Conservation (phyloP, 768 basidiomycete genomes). For the Russula abietina region DNA sequence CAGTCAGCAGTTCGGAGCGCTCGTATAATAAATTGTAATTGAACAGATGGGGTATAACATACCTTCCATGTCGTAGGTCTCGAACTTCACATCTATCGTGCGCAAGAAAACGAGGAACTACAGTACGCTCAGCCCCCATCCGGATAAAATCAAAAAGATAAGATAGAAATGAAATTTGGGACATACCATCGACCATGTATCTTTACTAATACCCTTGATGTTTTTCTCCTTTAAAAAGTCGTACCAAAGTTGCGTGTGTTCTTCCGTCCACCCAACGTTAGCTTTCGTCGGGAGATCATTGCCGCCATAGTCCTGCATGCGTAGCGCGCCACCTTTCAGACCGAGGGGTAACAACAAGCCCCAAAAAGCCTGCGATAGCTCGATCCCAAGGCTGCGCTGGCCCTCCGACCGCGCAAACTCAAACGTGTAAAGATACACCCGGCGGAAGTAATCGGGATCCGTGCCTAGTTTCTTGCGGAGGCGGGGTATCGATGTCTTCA, state of each 20-base stretch:
- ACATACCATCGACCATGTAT: constrained; percentile 83
- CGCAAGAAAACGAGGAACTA: constrained; percentile 81
- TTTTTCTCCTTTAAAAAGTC: constrained; percentile 64
- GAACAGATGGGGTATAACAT: background rate
- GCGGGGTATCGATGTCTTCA: constrained; percentile 50
- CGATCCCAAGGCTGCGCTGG: constrained; percentile 69
- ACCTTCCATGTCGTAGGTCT: constrained; percentile 75
- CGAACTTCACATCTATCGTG: constrained; percentile 65
- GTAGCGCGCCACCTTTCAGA: constrained; percentile 57
- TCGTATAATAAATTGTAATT: background rate
- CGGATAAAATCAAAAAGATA: background rate
- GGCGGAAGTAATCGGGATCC: constrained; percentile 64
- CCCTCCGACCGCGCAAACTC: constrained; percentile 70
- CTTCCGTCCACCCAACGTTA: constrained; percentile 52
- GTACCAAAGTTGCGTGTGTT: constrained; percentile 69
- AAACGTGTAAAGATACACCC: constrained; percentile 77
- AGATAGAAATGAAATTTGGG: constrained; percentile 4
- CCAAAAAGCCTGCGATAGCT: constrained; percentile 76
- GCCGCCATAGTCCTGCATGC: constrained; percentile 41
- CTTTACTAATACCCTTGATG: constrained; percentile 76
- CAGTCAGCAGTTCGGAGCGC: constrained; percentile 6
- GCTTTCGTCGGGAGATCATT: constrained; percentile 34
- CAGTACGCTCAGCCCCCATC: background rate
- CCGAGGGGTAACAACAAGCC: constrained; percentile 68
- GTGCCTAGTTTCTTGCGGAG: constrained; percentile 56